These are phyloP conservation scores for Malus hybrid DNA, from an alignment of 331 rosid genomes.

Conservation along the genomic window DNA sequence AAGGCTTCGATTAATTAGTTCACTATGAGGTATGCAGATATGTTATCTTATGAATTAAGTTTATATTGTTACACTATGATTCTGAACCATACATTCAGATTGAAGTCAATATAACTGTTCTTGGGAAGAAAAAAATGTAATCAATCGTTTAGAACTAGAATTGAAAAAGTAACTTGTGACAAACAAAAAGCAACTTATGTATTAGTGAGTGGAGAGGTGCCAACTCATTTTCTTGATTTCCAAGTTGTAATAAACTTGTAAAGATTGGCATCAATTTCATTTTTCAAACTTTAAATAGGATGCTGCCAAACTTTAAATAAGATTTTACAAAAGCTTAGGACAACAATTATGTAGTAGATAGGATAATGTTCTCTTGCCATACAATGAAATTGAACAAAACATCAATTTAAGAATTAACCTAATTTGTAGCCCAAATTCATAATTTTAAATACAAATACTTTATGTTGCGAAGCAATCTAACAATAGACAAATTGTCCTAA, in stretches of 20 bases:
- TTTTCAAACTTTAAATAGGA: not conserved
- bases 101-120: no score
- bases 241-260: not conserved
- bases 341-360: not conserved
- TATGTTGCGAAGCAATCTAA: not conserved
- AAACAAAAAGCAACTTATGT: not conserved
- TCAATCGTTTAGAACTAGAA: not conserved
- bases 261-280: not conserved
- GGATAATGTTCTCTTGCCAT: not conserved
- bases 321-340: not conserved
- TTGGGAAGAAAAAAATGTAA: no score
- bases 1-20: not conserved
- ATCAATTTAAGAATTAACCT: no score
- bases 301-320: not conserved
- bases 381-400: not conserved
- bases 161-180: not conserved
- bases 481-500: no score
- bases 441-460: not conserved
- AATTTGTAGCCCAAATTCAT: not conserved
- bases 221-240: not conserved
- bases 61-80: not conserved
- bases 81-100: not conserved
- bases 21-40: not conserved
- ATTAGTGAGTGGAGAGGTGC: not conserved
- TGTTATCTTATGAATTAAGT: not conserved